phyloP scores from a whole-genome alignment of 345 rosid species.

The Isatis tinctoria region DNA sequence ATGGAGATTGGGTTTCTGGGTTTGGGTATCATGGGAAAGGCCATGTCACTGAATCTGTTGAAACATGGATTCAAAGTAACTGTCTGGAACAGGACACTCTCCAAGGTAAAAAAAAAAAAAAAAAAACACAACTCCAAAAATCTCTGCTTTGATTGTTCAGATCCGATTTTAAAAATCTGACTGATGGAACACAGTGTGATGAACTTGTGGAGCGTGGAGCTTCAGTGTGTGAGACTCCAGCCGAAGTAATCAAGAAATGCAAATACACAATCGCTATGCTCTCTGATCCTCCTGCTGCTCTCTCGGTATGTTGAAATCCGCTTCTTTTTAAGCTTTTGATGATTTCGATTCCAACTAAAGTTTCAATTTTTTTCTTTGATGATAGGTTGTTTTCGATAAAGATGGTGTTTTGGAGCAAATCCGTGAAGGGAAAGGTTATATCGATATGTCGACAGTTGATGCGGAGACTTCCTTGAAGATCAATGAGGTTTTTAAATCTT shows the following conservation, averaged over 20 bases:
- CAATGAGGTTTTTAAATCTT: conserved; percentile 43
- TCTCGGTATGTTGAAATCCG: conserved; percentile 44
- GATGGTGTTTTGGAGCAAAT: conserved; percentile 76
- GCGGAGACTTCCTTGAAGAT: conserved; percentile 78
- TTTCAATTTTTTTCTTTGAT: background rate
- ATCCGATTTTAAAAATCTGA: background rate
- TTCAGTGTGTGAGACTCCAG: conserved; percentile 73
- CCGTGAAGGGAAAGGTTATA: conserved; percentile 65
- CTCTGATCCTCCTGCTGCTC: conserved; percentile 90
- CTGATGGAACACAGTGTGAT: conserved; percentile 52
- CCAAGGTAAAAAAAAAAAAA: conserved; percentile 82
- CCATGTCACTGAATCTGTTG: conserved; percentile 83
- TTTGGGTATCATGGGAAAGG: conserved; percentile 95
- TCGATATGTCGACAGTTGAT: conserved; percentile 96
- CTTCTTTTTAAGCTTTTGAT: background rate
- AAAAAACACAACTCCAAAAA: too few relatives aligned
- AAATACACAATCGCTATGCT: conserved; percentile 79
- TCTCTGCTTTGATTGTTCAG: background rate
- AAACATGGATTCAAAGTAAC: conserved; percentile 82
- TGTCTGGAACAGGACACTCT: conserved; percentile 92
- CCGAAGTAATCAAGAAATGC: conserved; percentile 81
- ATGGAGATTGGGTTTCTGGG: conserved; percentile 97
- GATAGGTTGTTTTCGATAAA: conserved; percentile 81
- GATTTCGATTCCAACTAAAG: background rate
- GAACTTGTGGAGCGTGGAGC: conserved; percentile 89